Evolutionary conservation across 2,329 filamentous ascomycete species (phyloP).

Genomic region (Ascochyta fabae): DNA sequence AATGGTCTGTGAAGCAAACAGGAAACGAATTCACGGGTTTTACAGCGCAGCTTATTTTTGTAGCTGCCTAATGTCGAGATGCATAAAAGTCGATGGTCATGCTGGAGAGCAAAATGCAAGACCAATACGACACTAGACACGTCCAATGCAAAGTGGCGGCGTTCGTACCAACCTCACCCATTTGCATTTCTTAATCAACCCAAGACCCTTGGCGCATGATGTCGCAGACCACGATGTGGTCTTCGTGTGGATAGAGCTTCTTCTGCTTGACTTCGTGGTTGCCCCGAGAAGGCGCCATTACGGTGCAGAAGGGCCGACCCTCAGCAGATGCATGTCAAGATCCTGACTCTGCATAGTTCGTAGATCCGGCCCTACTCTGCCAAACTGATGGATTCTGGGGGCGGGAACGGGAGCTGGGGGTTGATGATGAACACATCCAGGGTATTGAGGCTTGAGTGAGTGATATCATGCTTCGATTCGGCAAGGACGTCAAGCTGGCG

Average conservation of each 20-base stretch:
- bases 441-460: background rate
- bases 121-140: too few relatives aligned
- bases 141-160: too few relatives aligned
- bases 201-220: background rate
- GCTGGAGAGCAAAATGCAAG: too few relatives aligned
- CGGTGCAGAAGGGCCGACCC: conserved; percentile 12
- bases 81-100: too few relatives aligned
- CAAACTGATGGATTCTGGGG: conserved; percentile 2
- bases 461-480: background rate
- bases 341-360: background rate
- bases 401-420: background rate
- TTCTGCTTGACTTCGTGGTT: background rate
- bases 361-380: conserved; percentile 8
- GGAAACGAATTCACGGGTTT: too few relatives aligned
- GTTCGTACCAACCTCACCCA: too few relatives aligned
- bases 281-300: background rate
- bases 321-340: background rate
- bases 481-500: too few relatives aligned
- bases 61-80: too few relatives aligned
- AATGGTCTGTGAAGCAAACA: too few relatives aligned
- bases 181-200: too few relatives aligned
- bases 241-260: background rate
- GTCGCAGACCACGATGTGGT: background rate
- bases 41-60: too few relatives aligned
- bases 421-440: background rate